Evolutionary conservation across 2,329 filamentous ascomycete species (phyloP), one percentile per base, ranked within the genome.

Genomic region (Fusarium sp.): DNA sequence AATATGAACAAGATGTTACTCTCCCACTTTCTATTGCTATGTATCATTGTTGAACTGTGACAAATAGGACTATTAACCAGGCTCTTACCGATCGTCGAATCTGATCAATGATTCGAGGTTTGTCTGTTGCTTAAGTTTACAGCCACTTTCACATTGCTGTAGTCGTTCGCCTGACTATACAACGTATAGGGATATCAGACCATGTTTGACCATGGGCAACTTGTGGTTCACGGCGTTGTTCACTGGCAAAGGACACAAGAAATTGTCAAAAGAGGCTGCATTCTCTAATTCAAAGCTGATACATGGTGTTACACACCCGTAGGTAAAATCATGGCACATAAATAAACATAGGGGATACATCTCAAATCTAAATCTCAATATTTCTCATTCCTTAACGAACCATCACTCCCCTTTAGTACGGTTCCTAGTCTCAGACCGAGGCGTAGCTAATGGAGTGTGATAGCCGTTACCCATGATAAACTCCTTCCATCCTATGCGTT

Each of bases 261-360:
- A 30, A 15, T 58, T 20, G 46, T 46, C 19, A 48, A 48, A 52
- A 49, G 27, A 23, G n/a, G 49, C 63, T 49, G 39, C 53, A 67
- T 60, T 68, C 52, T 61, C 63, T 43, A 68, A 57, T 56, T 22
- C 48, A 53, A 41, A 48, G 49, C 54, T 44, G 58, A 59, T 30
- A 70, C 44, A 33, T 35, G 45, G 43, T 60, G 57, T 46, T 65
- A 55, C 63, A 65, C 55, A 50, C 63, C 58, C 48, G 19, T 44
- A 44, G 50, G 48, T 50, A 65, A 70, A 59, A 51, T 60, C 67
- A 70, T 70, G 64, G 55, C 67, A 70, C 63, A 65, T 70, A 48
- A 70, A 67, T 45, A 51, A 68, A 70, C 67, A 57, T 65, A 70
- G 47, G 53, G 58, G 56, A 67, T 62, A 33, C 61, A 64, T 39